phyloP scores from a whole-genome alignment of 805 yeast species.

The Saccharomyces jurei region DNA sequence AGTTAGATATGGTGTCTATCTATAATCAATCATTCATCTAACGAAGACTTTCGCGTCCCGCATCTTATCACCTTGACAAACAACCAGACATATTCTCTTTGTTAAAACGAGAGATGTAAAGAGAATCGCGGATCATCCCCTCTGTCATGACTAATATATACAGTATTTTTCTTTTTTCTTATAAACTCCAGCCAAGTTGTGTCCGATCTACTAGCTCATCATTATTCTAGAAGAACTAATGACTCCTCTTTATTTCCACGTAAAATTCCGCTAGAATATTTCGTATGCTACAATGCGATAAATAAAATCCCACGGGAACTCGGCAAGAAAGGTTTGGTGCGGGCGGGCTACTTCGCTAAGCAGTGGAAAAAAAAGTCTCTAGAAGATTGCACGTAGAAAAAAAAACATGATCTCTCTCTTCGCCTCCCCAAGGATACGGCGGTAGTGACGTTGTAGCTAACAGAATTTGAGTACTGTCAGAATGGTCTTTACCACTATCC shows the following conservation, averaged over 20 bases:
- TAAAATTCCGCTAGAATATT: not conserved
- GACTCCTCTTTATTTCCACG: not conserved
- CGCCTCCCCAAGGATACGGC: not conserved
- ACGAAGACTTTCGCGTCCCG: no score
- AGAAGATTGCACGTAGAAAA: not conserved
- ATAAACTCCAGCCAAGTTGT: not conserved
- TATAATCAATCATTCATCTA: not conserved
- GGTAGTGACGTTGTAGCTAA: not conserved
- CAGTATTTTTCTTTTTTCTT: not conserved
- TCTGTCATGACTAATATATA: not conserved
- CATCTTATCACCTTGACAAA: no score
- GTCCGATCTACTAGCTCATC: not conserved
- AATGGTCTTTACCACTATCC: not conserved
- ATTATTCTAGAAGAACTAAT: not conserved
- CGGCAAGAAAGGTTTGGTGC: not conserved
- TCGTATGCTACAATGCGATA: not conserved
- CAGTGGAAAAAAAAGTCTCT: not conserved
- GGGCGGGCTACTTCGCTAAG: not conserved
- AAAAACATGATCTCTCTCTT: not conserved
- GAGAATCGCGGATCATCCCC: not conserved
- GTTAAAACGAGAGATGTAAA: not conserved
- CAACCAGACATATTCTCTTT: not conserved
- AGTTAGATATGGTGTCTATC: not conserved
- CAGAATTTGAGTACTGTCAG: not conserved
- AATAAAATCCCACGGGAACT: not conserved